phyloP scores from a whole-genome alignment of 176 grass and related monocot genomes.

The Oryza rufipogon region DNA sequence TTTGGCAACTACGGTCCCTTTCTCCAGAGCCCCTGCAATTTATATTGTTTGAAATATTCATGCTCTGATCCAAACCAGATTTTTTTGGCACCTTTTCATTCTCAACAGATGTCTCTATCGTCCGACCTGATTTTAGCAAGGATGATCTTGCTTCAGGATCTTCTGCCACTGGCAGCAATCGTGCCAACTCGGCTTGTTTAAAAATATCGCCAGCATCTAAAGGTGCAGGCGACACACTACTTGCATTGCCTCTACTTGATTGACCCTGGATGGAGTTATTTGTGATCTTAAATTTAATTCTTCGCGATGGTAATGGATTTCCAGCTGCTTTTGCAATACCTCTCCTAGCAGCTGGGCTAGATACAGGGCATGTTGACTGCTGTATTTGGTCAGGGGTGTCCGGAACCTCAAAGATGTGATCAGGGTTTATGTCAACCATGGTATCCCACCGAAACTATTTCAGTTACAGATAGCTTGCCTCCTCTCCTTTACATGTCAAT shows the following conservation, averaged over 20 bases:
- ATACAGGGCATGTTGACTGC: constrained; percentile 35
- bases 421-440: constrained; percentile 52
- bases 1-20: constrained; percentile 19
- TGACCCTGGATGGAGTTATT: constrained; percentile 28
- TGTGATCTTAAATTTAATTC: constrained; percentile 33
- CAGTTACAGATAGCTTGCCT: constrained; percentile 11
- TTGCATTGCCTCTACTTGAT: constrained; percentile 31
- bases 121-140: constrained; percentile 11
- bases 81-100: constrained; percentile 36
- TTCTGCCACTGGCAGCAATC: constrained; percentile 32
- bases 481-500: constrained; percentile 14
- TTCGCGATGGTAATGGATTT: constrained; percentile 24
- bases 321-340: constrained; percentile 14
- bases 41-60: constrained; percentile 25
- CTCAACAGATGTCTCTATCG: constrained; percentile 23
- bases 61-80: constrained; percentile 31
- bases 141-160: constrained; percentile 19
- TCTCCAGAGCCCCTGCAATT: constrained; percentile 27
- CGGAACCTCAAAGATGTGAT: constrained; percentile 67
- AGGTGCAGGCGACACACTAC: constrained; percentile 1
- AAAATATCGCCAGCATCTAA: constrained; percentile 32
- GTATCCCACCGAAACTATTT: constrained; percentile 22
- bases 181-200: constrained; percentile 49
- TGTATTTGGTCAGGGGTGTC: constrained; percentile 71
- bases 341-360: constrained; percentile 38